Conservation (phyloP, 371 early-diverging fungal genomes). For the Dichotomocladium elegans region DNA sequence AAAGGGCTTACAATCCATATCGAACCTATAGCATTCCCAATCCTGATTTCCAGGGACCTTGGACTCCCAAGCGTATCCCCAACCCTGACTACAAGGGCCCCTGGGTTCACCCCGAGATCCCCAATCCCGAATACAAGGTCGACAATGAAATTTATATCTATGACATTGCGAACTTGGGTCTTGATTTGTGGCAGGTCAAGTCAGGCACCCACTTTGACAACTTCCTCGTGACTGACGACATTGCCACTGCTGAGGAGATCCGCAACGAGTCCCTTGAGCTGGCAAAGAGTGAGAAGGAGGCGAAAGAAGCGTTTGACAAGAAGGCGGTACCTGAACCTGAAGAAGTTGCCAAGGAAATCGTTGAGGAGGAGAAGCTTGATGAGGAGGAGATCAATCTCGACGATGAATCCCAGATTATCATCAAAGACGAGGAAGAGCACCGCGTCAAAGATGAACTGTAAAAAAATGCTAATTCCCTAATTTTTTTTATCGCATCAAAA, state of each 20-base stretch:
- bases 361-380: constrained; percentile 22
- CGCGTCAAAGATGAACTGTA: constrained; percentile 49
- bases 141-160: constrained; percentile 78
- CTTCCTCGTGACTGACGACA: constrained; percentile 73
- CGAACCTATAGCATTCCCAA: constrained; percentile 77
- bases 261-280: constrained; percentile 62
- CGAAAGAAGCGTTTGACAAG: constrained; percentile 37
- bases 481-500: no score
- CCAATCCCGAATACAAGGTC: constrained; percentile 90
- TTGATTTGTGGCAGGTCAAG: constrained; percentile 98
- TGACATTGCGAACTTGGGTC: constrained; percentile 81
- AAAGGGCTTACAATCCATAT: constrained; percentile 10
- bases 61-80: constrained; percentile 76
- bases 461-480: no score
- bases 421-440: constrained; percentile 15
- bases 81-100: constrained; percentile 96
- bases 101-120: constrained; percentile 88
- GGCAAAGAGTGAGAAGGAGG: constrained; percentile 53
- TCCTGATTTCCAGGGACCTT: constrained; percentile 86
- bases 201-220: constrained; percentile 91
- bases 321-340: constrained; percentile 32
- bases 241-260: constrained; percentile 66
- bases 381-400: constrained; percentile 19
- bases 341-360: constrained; percentile 25
- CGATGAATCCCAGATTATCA: background rate